Conservation (phyloP, 75 land plant species). For the Ceratopteris richardii region DNA sequence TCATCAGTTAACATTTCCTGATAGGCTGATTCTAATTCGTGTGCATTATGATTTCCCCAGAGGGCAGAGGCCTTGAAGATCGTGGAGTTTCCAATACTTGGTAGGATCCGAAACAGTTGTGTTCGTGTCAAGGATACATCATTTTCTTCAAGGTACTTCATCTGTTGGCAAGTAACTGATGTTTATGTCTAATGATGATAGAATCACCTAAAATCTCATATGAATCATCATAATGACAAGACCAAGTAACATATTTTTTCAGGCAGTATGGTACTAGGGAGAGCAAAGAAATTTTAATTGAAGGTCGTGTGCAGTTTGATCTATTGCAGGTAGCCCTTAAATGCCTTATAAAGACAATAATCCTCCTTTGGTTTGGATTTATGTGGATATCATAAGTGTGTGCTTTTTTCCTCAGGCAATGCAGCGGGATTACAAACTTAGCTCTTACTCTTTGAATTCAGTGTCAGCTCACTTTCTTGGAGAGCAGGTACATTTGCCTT, state of each 20-base stretch:
- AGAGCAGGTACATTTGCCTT: slow-evolving; percentile 63
- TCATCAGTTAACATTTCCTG: neutral
- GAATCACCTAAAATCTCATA: too few species aligned
- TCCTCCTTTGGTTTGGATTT: too few species aligned
- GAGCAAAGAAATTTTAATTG: slow-evolving; percentile 86
- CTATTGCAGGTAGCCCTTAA: slow-evolving; percentile 61
- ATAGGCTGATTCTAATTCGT: neutral
- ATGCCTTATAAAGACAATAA: too few species aligned
- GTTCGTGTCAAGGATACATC: slow-evolving; percentile 83
- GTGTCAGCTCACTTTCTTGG: slow-evolving; percentile 97
- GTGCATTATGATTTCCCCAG: slow-evolving; percentile 27
- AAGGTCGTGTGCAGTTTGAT: slow-evolving; percentile 98
- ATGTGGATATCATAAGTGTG: too few species aligned
- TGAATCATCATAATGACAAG: too few species aligned
- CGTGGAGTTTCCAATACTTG: slow-evolving; percentile 78
- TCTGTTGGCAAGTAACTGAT: neutral
- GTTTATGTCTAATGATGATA: neutral
- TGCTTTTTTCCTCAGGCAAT: slow-evolving; percentile 58
- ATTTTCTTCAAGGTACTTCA: slow-evolving; percentile 74
- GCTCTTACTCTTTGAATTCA: slow-evolving; percentile 95
- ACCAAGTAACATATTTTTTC: slow-evolving; percentile 8
- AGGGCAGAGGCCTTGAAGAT: slow-evolving; percentile 79
- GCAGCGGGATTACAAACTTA: slow-evolving; percentile 97
- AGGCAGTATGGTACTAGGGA: slow-evolving; percentile 91
- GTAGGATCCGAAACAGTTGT: slow-evolving; percentile 81